Evolutionary conservation across 495 filamentous ascomycete genomes (phyloP), one percentile per base, ranked within the genome.

Genomic region (Niebla homalea): DNA sequence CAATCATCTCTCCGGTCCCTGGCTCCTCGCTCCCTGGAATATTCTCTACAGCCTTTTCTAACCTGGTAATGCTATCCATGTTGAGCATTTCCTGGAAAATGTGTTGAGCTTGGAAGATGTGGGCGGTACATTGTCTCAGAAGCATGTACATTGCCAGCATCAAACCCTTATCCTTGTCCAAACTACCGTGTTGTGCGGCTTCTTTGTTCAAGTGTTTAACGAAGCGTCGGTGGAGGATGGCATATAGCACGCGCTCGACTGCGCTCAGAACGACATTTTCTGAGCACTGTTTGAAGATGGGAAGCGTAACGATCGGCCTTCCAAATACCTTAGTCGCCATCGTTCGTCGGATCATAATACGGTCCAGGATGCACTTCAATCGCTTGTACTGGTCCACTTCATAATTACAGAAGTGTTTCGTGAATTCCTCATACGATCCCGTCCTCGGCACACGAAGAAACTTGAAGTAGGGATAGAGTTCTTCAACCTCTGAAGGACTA

Each of bases 381-480:
- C 70, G 58, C n/a, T 55, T n/a, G 14, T 66, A 61, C 46, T 65
- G 61, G 15, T 51, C 55, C 36, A 62, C 47, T 16, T 54, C 50
- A 43, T 60, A 57, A 16, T 63, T 58, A 52, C 67, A 71, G 48
- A 68, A 82, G 36, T 73, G 70, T 22, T 66, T 16, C 25, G 64
- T 57, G 56, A 83, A 84, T 2, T 60, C 55, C 5, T 62, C 46
- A 43, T 63, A 69, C 19, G 51, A 57, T 2, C 66, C 67, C 0
- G 64, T 68, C 32, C 67, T 48, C 2, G 70, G 67, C 11, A 78
- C 72, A 0, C 62, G 55, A 0, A 84, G 63, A 48, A 84, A 83
- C 20, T 73, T 67, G 46, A 86, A 71, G 53, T 78, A 79, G 0
- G 80, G 72, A 50, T 70, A 84, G 12, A 83, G 61, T 50, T 82